These are phyloP conservation scores for Nakazawaea ishiwadae DNA, from an alignment of 805 yeast genomes.

Conservation along the genomic window DNA sequence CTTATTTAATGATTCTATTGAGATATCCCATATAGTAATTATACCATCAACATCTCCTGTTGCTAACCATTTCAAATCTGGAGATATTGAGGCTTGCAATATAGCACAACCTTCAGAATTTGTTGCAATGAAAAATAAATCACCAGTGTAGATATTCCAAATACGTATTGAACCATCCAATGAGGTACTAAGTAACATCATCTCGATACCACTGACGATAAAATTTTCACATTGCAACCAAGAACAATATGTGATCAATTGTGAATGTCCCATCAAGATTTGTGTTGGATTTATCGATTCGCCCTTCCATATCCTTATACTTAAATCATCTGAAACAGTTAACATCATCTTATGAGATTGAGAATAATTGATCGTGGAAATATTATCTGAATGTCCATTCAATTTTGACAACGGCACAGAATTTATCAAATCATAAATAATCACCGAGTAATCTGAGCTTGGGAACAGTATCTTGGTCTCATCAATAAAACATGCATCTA, in stretches of 20 bases:
- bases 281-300: conserved; percentile 48
- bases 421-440: conserved; percentile 49
- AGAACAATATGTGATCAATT: conserved; percentile 48
- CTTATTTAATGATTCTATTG: conserved; percentile 11
- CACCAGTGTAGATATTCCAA: conserved; percentile 56
- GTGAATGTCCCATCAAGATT: conserved; percentile 48
- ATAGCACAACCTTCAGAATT: conserved; percentile 49
- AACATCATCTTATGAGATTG: conserved; percentile 49
- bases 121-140: conserved; percentile 29
- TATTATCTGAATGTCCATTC: conserved; percentile 61
- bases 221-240: conserved; percentile 54
- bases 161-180: conserved; percentile 67
- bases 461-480: conserved; percentile 67
- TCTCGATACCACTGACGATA: neutral
- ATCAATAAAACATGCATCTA: conserved; percentile 73
- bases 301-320: conserved; percentile 73
- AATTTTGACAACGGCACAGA: conserved; percentile 45
- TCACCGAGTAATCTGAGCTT: conserved; percentile 47
- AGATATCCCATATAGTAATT: conserved; percentile 47
- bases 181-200: conserved; percentile 47
- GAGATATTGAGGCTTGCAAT: conserved; percentile 48
- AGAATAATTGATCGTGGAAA: conserved; percentile 55
- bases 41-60: conserved; percentile 66
- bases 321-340: conserved; percentile 74
- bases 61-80: conserved; percentile 43